Percentiles rank a stretch among this genome's conserved stretches.
These are phyloP conservation scores for Zygosaccharomyces gambellarensis DNA, from an alignment of 805 yeast species.

Conservation along the genomic window DNA sequence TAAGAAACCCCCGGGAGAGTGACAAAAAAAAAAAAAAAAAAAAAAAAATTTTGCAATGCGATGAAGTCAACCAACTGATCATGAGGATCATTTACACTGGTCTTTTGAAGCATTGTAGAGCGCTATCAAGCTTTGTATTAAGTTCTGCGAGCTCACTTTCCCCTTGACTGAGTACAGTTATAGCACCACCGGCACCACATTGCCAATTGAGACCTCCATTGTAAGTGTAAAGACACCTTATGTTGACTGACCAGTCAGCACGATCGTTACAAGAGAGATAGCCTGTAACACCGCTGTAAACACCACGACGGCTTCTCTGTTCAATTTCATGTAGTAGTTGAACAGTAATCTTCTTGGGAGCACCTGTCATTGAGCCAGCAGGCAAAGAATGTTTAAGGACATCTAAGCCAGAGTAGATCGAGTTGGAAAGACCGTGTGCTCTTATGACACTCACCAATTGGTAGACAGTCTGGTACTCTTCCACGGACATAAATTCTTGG, in stretches of 20 bases:
- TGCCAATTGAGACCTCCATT: slow-evolving; percentile 55
- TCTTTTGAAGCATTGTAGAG: slow-evolving; percentile 59
- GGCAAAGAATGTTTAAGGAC: slow-evolving; percentile 75
- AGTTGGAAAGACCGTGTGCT: slow-evolving; percentile 42
- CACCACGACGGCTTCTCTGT: slow-evolving; percentile 54
- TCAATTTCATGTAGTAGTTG: slow-evolving; percentile 58
- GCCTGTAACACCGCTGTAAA: slow-evolving; percentile 93
- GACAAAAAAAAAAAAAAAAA: neutral
- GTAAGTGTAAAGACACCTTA: slow-evolving; percentile 75
- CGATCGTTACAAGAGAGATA: slow-evolving; percentile 86
- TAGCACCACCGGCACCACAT: slow-evolving; percentile 98
- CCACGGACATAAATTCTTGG: slow-evolving; percentile 79
- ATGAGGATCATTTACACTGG: neutral
- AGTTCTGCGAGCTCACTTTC: slow-evolving; percentile 91
- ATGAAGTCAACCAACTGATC: neutral
- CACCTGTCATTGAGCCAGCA: slow-evolving; percentile 99
- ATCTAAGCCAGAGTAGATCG: slow-evolving; percentile 64
- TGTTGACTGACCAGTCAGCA: slow-evolving; percentile 95
- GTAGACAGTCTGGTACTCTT: slow-evolving; percentile 85
- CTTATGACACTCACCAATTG: slow-evolving; percentile 87
- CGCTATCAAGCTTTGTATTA: slow-evolving; percentile 73
- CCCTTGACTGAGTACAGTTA: slow-evolving; percentile 79
- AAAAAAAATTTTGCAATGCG: neutral
- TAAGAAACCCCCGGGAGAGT: slow-evolving; percentile 2
- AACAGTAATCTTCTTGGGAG: slow-evolving; percentile 91